Evolutionary conservation across 2,329 filamentous ascomycete genomes (phyloP).

Genomic region (Colletotrichum godetiae): DNA sequence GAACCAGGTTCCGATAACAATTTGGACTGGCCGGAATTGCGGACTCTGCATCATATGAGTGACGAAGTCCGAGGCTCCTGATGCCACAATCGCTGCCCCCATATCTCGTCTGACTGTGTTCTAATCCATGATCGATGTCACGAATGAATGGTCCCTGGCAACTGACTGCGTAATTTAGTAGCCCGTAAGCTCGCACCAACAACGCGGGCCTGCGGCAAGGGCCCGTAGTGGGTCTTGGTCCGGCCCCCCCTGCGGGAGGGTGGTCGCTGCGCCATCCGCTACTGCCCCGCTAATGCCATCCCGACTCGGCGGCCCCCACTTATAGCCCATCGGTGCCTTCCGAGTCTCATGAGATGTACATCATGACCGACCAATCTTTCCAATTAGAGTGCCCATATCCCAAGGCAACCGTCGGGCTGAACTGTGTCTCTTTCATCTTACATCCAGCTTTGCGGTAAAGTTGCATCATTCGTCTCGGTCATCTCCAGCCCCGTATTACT

Average conservation of each 20-base stretch:
- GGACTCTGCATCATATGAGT: neutral
- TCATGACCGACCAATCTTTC: neutral
- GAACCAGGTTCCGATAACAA: neutral
- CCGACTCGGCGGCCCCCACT: neutral
- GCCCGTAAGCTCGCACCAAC: neutral
- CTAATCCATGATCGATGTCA: neutral
- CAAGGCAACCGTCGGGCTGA: slow-evolving; percentile 14
- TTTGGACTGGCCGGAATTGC: no score
- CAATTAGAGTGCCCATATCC: neutral
- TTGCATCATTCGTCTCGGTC: slow-evolving; percentile 14
- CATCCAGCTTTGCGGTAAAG: neutral
- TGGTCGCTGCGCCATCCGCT: slow-evolving; percentile 27
- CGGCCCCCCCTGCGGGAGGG: slow-evolving; percentile 6
- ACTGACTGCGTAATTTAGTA: neutral
- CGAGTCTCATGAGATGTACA: neutral
- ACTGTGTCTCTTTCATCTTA: neutral
- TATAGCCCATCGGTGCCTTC: neutral
- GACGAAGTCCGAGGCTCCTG: slow-evolving; percentile 3
- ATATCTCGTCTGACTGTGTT: slow-evolving; percentile 2
- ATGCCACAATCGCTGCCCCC: neutral
- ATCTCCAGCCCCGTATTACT: neutral
- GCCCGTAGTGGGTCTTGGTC: slow-evolving; percentile 9
- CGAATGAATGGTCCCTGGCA: neutral
- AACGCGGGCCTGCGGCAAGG: slow-evolving; percentile 13
- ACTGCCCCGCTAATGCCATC: slow-evolving; percentile 8